Percentiles rank a stretch among this genome's conserved stretches.
Evolutionary conservation across 805 yeast genomes (phyloP).

Genomic region (Candida hungchunana): DNA sequence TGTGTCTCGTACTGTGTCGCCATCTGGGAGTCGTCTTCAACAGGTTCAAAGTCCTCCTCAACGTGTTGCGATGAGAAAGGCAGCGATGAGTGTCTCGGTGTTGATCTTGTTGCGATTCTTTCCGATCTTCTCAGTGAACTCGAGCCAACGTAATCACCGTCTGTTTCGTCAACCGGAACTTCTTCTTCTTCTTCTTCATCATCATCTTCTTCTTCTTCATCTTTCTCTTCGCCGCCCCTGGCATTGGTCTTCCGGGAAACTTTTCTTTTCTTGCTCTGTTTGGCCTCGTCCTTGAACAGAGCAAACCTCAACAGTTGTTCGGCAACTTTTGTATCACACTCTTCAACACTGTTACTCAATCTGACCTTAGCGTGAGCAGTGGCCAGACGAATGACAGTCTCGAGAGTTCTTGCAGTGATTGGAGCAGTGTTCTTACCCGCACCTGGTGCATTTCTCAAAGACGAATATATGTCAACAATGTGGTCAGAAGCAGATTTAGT

Average conservation of each 20-base stretch:
- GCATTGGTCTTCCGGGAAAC: no score
- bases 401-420: conserved; percentile 96
- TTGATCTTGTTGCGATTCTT: no score
- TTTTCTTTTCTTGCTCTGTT: conserved; percentile 35
- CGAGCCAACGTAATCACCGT: no score
- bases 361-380: conserved; percentile 98
- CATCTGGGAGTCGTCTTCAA: conserved; percentile 5
- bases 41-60: conserved; percentile 13
- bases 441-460: conserved; percentile 70
- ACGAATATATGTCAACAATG: conserved; percentile 76
- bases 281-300: conserved; percentile 63
- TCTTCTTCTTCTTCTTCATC: conserved; percentile 7
- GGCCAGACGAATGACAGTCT: conserved; percentile 88
- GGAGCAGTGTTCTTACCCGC: conserved; percentile 81
- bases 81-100: no score
- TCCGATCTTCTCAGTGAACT: no score
- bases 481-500: conserved; percentile 73
- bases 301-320: conserved; percentile 82
- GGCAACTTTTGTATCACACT: conserved; percentile 80
- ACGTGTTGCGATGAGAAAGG: conserved; percentile 16
- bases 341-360: conserved; percentile 67
- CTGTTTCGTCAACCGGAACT: not conserved
- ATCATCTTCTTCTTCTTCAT: conserved; percentile 1
- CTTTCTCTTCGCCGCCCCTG: conserved; percentile 7
- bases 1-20: conserved; percentile 14